Base-by-base conservation (phyloP, 1,284 basidiomycete genomes). In the Cutaneotrichosporon daszewskae region DNA sequence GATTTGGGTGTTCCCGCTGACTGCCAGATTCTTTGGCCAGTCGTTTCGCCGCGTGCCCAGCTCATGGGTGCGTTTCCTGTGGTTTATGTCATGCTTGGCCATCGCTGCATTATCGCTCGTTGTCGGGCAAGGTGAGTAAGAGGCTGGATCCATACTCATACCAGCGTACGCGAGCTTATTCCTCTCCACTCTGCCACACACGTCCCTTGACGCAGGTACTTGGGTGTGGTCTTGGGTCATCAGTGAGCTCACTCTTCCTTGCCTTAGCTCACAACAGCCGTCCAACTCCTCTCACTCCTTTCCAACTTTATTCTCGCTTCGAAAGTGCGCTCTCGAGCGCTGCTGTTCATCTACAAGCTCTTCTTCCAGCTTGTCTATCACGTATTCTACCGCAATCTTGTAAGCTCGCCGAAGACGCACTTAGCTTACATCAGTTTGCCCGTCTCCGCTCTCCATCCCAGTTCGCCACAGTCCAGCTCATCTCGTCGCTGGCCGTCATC, bases 211-310 rank as follows among this genome's bases (percentile, higher is more conserved):
- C 45, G 77, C 77, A 1, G 72, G 76, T 24, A 73, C 75, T 4
- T 79, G 78, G 62, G 77, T 78, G 5, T 76, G 72, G 54, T 75
- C 74, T 12, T 77, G 76, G 76, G 70, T 74, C 18, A 64, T 73
- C 20, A 76, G 75, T 52, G 39, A 49, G 60, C 9, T 6, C n/a
- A 14, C 17, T 27, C 17, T 5, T 13, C 26, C 4, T 7, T 14
- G 14, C 8, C 5, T 6, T 45, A 24, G 34, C 36, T 13, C 14
- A 3, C 29, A 7, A 2, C 42, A 64, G 67, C 69, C 12, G 75
- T 76, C 19, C 73, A 74, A 33, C 57, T 76, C 2, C 62, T 79
- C 19, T 69, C 71, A 5, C 60, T 68, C 4, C 59, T 75, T 9
- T 74, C 72, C 10, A 66, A 72, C 38, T 77, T 72, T 68, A 76